A percentile compares a stretch with the other conserved stretches of the same genome.
Evolutionary conservation across 2,329 filamentous ascomycete species (phyloP).

Genomic region (Eutypella sp.): DNA sequence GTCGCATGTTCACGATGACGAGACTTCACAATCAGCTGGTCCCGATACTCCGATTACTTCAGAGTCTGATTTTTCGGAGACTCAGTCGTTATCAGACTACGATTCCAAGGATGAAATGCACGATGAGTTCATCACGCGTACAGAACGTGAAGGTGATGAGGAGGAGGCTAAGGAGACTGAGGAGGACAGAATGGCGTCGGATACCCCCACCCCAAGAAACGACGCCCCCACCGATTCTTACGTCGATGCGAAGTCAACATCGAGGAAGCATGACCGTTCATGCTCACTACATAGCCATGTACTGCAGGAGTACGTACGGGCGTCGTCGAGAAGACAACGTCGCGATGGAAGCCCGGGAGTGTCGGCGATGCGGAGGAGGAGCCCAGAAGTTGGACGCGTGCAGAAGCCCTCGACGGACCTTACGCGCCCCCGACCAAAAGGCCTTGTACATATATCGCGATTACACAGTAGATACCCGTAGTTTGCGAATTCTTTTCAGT

Average conservation of each 20-base stretch:
- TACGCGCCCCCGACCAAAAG: slow-evolving; percentile 35
- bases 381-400: slow-evolving; percentile 43
- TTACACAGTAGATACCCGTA: slow-evolving; percentile 22
- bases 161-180: slow-evolving; percentile 27
- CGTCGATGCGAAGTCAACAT: slow-evolving; percentile 15
- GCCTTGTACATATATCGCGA: slow-evolving; percentile 32
- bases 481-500: slow-evolving; percentile 9
- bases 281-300: slow-evolving; percentile 21
- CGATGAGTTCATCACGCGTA: slow-evolving; percentile 13
- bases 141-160: slow-evolving; percentile 22
- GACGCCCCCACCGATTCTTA: slow-evolving; percentile 27
- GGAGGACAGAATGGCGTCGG: slow-evolving; percentile 35
- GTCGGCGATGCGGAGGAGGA: slow-evolving; percentile 37
- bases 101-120: slow-evolving; percentile 25
- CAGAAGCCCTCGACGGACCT: slow-evolving; percentile 41
- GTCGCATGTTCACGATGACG: slow-evolving; percentile 36
- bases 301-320: slow-evolving; percentile 17
- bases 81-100: slow-evolving; percentile 28
- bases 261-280: slow-evolving; percentile 25
- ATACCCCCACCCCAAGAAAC: slow-evolving; percentile 40
- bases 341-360: slow-evolving; percentile 30
- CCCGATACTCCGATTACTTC: slow-evolving; percentile 40
- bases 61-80: slow-evolving; percentile 41
- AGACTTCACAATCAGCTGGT: slow-evolving; percentile 40
- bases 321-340: slow-evolving; percentile 20